Base-by-base conservation (phyloP, 2,329 filamentous ascomycete genomes). In the Aureobasidium sp. region DNA sequence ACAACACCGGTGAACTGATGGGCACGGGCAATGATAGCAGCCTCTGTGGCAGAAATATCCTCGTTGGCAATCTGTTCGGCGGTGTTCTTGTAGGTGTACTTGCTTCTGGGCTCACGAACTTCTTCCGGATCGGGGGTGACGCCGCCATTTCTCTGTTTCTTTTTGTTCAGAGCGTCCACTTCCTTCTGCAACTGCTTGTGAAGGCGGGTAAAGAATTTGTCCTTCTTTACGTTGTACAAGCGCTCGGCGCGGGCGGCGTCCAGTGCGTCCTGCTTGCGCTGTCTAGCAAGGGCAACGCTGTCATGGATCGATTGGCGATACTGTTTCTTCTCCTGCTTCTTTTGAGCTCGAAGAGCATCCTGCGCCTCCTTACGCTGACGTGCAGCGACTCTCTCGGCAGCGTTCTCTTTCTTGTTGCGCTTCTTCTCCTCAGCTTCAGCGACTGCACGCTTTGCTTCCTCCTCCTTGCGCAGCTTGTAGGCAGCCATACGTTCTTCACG, bases 401-500 rank as follows among this genome's bases (percentile, higher is more conserved):
- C 33, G 54, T 60, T 55, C 20, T 62, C 36, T 20, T 51, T 50
- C 38, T 60, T 40, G 2, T 16, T n/a, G 27, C 55, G 40, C 48
- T 63, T 60, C 47, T 66, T 65, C 62, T 65, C 56, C 45, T 47
- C 67, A 45, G 64, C 61, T 16, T 68, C 69, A 23, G 67, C 66
- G 4, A 47, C 65, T 9, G 60, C 67, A 5, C 25, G 61, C 23
- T 63, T 25, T 20, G 38, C 50, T 40, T 69, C 65, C 13, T 70
- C 67, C 29, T 69, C 69, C 43, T 73, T 73, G 23, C 64, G 68
- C 23, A 66, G 67, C 64, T 74, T 74, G 18, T 69, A 71, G n/a
- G 67, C 72, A 5, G 68, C 65, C 27, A 74, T 72, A 60, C 75
- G 73, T 13, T 67, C 54, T 23, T 74, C 71, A 29, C 72, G 71